These are phyloP conservation scores for Penicillium angulare DNA, from an alignment of 495 filamentous ascomycete species.

Conservation along the genomic window DNA sequence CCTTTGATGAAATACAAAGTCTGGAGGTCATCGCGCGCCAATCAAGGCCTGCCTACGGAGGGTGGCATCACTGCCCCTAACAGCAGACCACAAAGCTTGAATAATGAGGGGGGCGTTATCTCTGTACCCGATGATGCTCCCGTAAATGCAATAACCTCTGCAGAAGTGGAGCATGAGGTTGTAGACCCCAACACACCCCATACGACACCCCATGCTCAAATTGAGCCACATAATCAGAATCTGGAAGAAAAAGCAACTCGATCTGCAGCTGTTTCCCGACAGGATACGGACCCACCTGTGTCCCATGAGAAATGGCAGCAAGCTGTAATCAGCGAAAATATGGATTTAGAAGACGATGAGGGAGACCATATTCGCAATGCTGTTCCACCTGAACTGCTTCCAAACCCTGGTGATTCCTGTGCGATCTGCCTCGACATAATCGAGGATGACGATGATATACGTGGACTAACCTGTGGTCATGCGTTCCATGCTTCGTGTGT, in stretches of 20 bases:
- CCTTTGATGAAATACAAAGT: constrained; percentile 93
- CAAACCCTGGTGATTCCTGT: constrained; percentile 89
- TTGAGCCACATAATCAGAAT: neutral
- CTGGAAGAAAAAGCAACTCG: constrained; percentile 20
- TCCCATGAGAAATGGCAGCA: constrained; percentile 22
- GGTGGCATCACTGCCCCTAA: constrained; percentile 79
- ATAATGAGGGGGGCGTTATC: constrained; percentile 14
- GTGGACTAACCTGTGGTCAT: constrained; percentile 90
- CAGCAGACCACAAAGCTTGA: constrained; percentile 29
- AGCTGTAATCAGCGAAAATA: constrained; percentile 10
- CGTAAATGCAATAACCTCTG: neutral
- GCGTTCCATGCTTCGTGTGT: constrained; percentile 94
- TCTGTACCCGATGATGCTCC: constrained; percentile 9
- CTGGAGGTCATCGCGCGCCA: constrained; percentile 82
- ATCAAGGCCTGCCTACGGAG: constrained; percentile 76
- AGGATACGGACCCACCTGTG: neutral
- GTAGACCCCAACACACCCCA: constrained; percentile 15
- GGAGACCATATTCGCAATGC: constrained; percentile 83
- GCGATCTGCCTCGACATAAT: constrained; percentile 94
- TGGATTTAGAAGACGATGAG: constrained; percentile 59
- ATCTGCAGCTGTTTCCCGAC: neutral
- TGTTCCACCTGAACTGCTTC: constrained; percentile 76
- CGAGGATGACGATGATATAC: constrained; percentile 93
- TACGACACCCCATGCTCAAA: constrained; percentile 9
- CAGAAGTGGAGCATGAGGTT: constrained; percentile 16